Evolutionary conservation across 495 filamentous ascomycete species (phyloP).

Genomic region (Delitschia confertaspora): DNA sequence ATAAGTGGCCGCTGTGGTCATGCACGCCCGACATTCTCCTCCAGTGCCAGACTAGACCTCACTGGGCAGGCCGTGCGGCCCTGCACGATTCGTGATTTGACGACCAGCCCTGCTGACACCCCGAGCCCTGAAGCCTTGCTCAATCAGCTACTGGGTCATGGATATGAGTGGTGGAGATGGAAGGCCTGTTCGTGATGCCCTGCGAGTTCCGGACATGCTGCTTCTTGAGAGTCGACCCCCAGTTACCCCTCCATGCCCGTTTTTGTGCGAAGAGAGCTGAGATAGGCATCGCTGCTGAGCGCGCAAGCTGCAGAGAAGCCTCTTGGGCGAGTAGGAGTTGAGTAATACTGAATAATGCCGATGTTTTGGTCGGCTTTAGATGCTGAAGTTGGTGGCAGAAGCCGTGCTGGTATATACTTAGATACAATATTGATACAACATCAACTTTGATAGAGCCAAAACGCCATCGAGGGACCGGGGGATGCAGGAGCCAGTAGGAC

Average conservation of each 20-base stretch:
- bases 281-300: neutral
- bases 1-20: conserved; percentile 21
- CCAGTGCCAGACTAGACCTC: conserved; percentile 9
- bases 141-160: conserved; percentile 13
- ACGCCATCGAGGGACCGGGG: neutral
- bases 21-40: conserved; percentile 16
- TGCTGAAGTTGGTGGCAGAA: neutral
- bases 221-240: no score
- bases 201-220: no score
- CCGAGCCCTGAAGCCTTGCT: conserved; percentile 18
- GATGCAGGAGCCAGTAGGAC: neutral
- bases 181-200: conserved; percentile 13
- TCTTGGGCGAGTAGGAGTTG: no score
- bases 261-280: conserved; percentile 13
- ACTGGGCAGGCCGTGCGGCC: conserved; percentile 10
- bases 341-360: no score
- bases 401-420: neutral
- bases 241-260: conserved; percentile 13
- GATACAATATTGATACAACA: neutral
- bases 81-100: conserved; percentile 15
- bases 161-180: conserved; percentile 13
- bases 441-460: neutral
- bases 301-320: no score
- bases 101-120: conserved; percentile 13
- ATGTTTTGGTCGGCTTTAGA: neutral